phyloP scores from a whole-genome alignment of 1,139 yeast species.

The Taphrina wiesneri region DNA sequence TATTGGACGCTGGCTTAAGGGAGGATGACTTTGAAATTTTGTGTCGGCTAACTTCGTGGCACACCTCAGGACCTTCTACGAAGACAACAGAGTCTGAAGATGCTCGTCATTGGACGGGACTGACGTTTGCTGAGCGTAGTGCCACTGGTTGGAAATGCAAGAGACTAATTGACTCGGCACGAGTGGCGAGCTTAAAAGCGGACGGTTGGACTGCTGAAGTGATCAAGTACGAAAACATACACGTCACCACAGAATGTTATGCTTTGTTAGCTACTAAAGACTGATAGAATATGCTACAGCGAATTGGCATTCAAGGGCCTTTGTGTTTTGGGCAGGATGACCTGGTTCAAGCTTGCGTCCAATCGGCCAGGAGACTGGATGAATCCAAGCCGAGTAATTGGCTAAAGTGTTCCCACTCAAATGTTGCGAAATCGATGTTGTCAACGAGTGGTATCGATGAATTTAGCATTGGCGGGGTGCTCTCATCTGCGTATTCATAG shows the following conservation, averaged over 20 bases:
- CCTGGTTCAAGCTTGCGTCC: not conserved
- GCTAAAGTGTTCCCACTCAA: constrained; percentile 12
- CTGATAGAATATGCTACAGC: not conserved
- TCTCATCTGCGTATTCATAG: not conserved
- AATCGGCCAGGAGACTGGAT: not conserved
- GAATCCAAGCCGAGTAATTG: constrained; percentile 15
- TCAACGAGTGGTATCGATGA: not conserved
- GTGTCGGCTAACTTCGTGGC: constrained; percentile 5
- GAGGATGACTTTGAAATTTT: not conserved
- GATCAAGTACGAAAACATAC: not conserved
- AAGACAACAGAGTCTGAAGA: not conserved
- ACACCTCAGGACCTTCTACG: not conserved
- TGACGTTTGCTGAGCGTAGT: not conserved
- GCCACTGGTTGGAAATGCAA: constrained; percentile 2
- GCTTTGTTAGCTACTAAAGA: constrained; percentile 1
- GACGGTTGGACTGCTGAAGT: not conserved
- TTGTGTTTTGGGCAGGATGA: not conserved
- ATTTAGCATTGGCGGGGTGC: not conserved
- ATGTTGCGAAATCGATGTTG: not conserved
- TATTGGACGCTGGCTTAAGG: not conserved
- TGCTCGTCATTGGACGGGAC: constrained; percentile 1
- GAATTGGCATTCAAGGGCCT: no score
- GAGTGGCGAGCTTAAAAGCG: not conserved
- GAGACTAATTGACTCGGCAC: not conserved
- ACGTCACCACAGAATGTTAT: constrained; percentile 8